Base-by-base conservation (phyloP, 768 basidiomycete genomes). In the Lactarius sp. region DNA sequence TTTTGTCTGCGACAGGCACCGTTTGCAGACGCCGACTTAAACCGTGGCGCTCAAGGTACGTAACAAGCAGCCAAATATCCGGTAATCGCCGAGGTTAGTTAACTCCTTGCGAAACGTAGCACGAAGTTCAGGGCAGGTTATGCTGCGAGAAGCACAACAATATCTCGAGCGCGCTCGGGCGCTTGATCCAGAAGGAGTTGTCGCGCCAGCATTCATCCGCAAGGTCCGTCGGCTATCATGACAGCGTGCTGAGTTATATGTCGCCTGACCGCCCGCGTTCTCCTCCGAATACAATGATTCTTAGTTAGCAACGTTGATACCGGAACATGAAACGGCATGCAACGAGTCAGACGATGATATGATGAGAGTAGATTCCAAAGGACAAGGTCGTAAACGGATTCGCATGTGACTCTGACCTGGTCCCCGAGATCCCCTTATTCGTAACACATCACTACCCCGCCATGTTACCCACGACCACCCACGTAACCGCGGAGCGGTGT, bases 1-100 rank as follows among this genome's bases (percentile, higher is more conserved):
- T 75, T 91, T 13, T 82, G 80, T 33, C 75, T 94, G 27, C 83
- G 87, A 68, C 74, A 84, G n/a, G 80, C 83, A 12, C 85, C 84
- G 66, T 74, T 73, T 1, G n/a, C 64, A 5, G 60, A 31, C 37
- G 56, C 52, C 46, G n/a, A 56, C 37, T 46, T 51, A 18, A 41
- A 47, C 39, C 39, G 22, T 58, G 22, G 56, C 46, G 4, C 36
- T 18, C 42, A 66, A 66, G 64, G 66, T 52, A 54, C 33, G 59
- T 53, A 6, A 13, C 34, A 54, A 36, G 18, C 47, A 58, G 39
- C 61, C 59, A 59, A 22, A 50, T 5, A 13, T 42, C 3, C 44
- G 6, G 57, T 36, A 22, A 54, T 33, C 31, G 41, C 47, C 47
- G 10, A 61, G 27, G n/a, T 14, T 27, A 34, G 36, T 16, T 27